Evolutionary conservation across 768 basidiomycete genomes (phyloP), one percentile per base, ranked within the genome.

Genomic region (Tylopilus plumbeoviolaceoides): DNA sequence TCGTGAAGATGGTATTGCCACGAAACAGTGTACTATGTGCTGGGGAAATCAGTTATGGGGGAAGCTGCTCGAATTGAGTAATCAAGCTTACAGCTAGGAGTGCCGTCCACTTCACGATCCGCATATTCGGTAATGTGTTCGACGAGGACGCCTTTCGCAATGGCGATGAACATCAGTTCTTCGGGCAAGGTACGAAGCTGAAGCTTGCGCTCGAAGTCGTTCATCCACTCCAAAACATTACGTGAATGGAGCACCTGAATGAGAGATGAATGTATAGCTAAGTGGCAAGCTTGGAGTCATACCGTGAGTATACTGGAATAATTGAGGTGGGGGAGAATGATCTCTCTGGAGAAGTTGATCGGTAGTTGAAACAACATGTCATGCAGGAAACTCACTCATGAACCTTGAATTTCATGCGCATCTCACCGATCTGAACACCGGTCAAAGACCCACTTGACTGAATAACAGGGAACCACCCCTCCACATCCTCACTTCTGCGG

Each of bases 401-500:
- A 10, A 93, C 83, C 54, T 78, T 73, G 46, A 93, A 65, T 61
- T 84, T 86, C 60, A 94, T 69, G 45, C 84, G 78, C 41, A 93
- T 70, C 61, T 93, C 90, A 35, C 91, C 91, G 7, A 83, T 77
- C 62, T 87, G 85, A 41, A 81, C 62, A 59, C 83, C 79, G 21
- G 73, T 73, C 28, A 75, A 70, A 38, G 75, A 63, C 10, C 75
- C 69, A 36, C 77, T 80, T 39, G 72, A 64, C 40, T 79, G 77
- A 48, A 87, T 71, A 3, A 91, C 80, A 14, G 90, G 87, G 68
- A 84, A 93, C 89, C 89, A 94, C 14, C 91, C 91, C 64, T 94
- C 91, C 6, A 89, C 77, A 4, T 72, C 66, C 59, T 91, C 87
- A 17, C 84, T 82, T 23, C 91, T 77, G 21, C 85, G 80, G 61